Evolutionary conservation across 345 rosid genomes (phyloP).

Genomic region (Linum usitatissimum): DNA sequence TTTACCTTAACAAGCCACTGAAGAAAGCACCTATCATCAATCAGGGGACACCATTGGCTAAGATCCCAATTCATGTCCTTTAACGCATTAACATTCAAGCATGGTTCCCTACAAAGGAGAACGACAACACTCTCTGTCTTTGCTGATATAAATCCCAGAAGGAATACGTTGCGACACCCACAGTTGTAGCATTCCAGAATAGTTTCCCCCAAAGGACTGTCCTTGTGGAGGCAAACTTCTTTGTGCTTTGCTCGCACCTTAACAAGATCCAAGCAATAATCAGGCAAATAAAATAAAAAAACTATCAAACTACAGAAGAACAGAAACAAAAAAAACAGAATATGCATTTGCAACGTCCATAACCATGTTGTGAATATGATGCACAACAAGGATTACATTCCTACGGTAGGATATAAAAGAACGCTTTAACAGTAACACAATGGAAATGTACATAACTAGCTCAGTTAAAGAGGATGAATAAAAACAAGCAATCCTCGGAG

Average conservation of each 20-base stretch:
- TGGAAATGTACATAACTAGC: too few relatives aligned
- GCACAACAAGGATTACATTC: not conserved
- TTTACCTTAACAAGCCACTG: slow-evolving; percentile 95
- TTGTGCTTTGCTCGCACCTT: slow-evolving; percentile 98
- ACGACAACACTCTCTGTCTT: slow-evolving; percentile 99
- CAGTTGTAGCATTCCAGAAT: slow-evolving; percentile 99
- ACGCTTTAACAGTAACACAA: too few relatives aligned
- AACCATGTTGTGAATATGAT: not conserved
- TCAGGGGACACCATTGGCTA: slow-evolving; percentile 99
- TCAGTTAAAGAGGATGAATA: too few relatives aligned
- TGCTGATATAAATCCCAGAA: slow-evolving; percentile 96
- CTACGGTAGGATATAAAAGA: not conserved
- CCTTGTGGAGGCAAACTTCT: slow-evolving; percentile 99
- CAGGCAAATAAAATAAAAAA: not conserved
- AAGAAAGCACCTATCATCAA: slow-evolving; percentile 96
- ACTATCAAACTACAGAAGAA: not conserved
- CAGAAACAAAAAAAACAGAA: not conserved
- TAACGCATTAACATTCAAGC: slow-evolving; percentile 92
- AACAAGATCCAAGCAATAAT: slow-evolving; percentile 11
- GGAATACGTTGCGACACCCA: slow-evolving; percentile 97
- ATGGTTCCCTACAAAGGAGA: slow-evolving; percentile 96
- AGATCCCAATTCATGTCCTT: slow-evolving; percentile 99
- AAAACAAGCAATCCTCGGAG: too few relatives aligned
- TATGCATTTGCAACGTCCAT: not conserved
- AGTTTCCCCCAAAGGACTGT: slow-evolving; percentile 98